Percentiles rank a stretch among this genome's conserved stretches.
These are phyloP conservation scores for Scutellaria galericulata DNA, from an alignment of 257 asterid species.

Conservation along the genomic window DNA sequence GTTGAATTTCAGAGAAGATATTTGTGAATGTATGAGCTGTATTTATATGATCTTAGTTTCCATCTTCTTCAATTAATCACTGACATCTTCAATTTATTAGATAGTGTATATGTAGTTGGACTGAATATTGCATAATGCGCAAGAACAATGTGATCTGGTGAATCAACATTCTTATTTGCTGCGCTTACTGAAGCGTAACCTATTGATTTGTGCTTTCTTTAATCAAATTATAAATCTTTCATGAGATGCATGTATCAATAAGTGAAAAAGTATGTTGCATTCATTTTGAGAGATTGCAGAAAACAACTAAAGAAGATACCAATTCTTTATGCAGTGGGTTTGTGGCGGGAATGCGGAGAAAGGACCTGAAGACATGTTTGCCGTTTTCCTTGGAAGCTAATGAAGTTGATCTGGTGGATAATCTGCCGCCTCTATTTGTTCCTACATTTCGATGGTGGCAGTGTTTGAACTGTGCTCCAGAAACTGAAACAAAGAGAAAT, in stretches of 20 bases:
- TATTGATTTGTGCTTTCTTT: too few species aligned
- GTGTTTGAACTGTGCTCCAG: conserved; percentile 50
- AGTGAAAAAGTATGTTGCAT: background rate
- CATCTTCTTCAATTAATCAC: conserved; percentile 8
- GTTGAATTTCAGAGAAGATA: background rate
- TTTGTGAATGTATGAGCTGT: background rate
- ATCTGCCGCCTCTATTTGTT: conserved; percentile 53
- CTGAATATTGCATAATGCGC: background rate
- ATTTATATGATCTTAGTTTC: conserved; percentile 7
- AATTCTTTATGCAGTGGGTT: conserved; percentile 61
- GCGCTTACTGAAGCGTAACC: too few species aligned
- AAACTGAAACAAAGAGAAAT: conserved; percentile 34
- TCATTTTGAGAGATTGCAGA: conserved; percentile 16
- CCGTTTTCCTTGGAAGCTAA: conserved; percentile 48
- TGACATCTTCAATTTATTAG: background rate
- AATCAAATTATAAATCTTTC: too few species aligned
- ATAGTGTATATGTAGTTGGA: background rate
- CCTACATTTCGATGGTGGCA: conserved; percentile 81
- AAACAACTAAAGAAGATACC: background rate
- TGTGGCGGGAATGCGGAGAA: conserved; percentile 62
- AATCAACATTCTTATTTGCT: too few species aligned
- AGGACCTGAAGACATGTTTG: conserved; percentile 46
- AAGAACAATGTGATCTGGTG: background rate
- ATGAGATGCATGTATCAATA: background rate
- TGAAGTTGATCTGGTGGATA: conserved; percentile 31